A percentile compares a stretch with the other conserved stretches of the same genome.
Evolutionary conservation across 345 rosid species (phyloP).

Genomic region (Angophora floribunda): DNA sequence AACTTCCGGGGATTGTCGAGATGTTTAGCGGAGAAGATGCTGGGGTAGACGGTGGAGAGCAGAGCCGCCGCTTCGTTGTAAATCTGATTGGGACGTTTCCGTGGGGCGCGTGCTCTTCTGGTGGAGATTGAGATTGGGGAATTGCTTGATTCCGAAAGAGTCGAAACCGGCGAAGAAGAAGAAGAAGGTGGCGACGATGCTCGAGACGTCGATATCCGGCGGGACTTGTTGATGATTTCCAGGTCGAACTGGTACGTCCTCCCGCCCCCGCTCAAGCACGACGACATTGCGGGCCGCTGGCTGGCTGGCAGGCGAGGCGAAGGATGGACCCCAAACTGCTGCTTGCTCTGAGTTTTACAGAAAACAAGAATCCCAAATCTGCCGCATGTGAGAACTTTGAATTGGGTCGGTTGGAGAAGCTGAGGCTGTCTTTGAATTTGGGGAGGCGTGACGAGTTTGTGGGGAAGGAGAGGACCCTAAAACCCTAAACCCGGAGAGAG

Average conservation of each 20-base stretch:
- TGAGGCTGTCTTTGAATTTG: neutral
- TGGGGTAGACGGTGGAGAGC: slow-evolving; percentile 80
- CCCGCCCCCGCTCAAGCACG: slow-evolving; percentile 68
- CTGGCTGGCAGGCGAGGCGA: neutral
- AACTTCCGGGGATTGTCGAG: slow-evolving; percentile 31
- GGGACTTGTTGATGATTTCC: slow-evolving; percentile 54
- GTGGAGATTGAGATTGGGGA: slow-evolving; percentile 74
- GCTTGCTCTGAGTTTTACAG: neutral
- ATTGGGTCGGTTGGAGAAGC: neutral
- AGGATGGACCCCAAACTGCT: neutral
- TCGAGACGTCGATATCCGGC: slow-evolving; percentile 22
- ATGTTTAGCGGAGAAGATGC: slow-evolving; percentile 45
- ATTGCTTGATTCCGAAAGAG: slow-evolving; percentile 73
- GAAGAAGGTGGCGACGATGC: slow-evolving; percentile 36
- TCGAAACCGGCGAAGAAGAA: slow-evolving; percentile 69
- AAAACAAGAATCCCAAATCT: neutral
- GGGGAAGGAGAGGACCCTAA: neutral
- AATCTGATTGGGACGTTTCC: slow-evolving; percentile 88
- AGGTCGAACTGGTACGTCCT: slow-evolving; percentile 69
- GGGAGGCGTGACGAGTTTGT: neutral
- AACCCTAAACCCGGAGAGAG: neutral
- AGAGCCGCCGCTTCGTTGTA: slow-evolving; percentile 95
- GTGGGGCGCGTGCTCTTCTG: slow-evolving; percentile 60
- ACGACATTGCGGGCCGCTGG: slow-evolving; percentile 33
- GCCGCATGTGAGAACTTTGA: neutral